A percentile compares a stretch with the other conserved stretches of the same genome.
These are phyloP conservation scores for Rhizopogon vulgaris DNA, from an alignment of 768 basidiomycete genomes.

Conservation along the genomic window DNA sequence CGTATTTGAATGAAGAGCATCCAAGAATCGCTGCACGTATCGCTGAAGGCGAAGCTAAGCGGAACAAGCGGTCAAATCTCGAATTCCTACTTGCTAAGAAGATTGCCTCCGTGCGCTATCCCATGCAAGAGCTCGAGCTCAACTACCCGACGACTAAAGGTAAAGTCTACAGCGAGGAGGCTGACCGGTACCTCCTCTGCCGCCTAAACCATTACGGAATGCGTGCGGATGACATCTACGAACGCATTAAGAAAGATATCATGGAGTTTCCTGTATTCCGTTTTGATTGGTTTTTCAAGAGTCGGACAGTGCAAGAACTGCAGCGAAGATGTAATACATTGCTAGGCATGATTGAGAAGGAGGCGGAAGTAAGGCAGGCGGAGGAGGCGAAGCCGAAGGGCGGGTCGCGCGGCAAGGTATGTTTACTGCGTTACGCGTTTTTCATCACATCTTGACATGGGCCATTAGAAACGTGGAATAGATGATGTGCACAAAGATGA, in stretches of 20 bases:
- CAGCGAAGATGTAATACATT: constrained; percentile 84
- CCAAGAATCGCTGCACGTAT: constrained; percentile 81
- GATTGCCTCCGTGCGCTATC: constrained; percentile 76
- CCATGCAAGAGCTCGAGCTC: constrained; percentile 96
- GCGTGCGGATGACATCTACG: constrained; percentile 84
- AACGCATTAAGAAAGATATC: constrained; percentile 93
- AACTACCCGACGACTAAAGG: constrained; percentile 95
- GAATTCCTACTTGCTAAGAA: constrained; percentile 77
- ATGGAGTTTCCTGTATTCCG: constrained; percentile 95
- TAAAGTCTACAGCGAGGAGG: constrained; percentile 94
- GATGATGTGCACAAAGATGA: constrained; percentile 56
- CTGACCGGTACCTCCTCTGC: constrained; percentile 91
- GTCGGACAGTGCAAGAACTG: constrained; percentile 83
- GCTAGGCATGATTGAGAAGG: constrained; percentile 88
- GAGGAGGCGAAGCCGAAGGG: constrained; percentile 64
- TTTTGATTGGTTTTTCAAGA: constrained; percentile 99
- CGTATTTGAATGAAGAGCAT: constrained; percentile 43
- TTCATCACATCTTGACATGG: neutral
- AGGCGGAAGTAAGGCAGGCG: constrained; percentile 60
- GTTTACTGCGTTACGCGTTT: constrained; percentile 10
- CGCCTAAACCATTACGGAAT: constrained; percentile 88
- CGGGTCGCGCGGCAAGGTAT: constrained; percentile 56
- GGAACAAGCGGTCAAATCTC: constrained; percentile 78
- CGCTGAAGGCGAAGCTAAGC: constrained; percentile 82
- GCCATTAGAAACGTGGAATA: constrained; percentile 59